A percentile compares a stretch with the other conserved stretches of the same genome.
Evolutionary conservation across 441 rosid genomes (phyloP).

Genomic region (Breynia disticha): DNA sequence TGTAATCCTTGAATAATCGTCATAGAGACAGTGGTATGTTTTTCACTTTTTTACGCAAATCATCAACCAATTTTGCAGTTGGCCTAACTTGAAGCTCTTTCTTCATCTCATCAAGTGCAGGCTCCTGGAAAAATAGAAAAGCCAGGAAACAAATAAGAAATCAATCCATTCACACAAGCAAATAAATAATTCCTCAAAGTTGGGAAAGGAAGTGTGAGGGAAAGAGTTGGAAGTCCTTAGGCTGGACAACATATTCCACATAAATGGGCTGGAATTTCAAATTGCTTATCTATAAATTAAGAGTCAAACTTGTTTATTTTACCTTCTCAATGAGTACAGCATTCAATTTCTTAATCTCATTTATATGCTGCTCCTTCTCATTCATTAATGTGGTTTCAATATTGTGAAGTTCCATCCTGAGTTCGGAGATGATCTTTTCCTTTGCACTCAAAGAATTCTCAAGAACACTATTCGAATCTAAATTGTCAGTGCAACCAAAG

Average conservation of each 20-base stretch:
- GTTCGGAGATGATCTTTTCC: slow-evolving; percentile 92
- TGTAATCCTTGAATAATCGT: too few species aligned
- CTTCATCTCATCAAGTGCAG: slow-evolving; percentile 78
- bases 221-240: too few species aligned
- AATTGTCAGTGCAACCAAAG: slow-evolving; percentile 47
- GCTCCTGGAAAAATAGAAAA: slow-evolving; percentile 41
- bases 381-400: slow-evolving; percentile 67
- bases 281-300: too few species aligned
- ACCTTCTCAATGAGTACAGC: slow-evolving; percentile 70
- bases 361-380: slow-evolving; percentile 82
- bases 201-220: background rate
- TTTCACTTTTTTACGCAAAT: slow-evolving; percentile 94
- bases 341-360: slow-evolving; percentile 76
- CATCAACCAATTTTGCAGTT: slow-evolving; percentile 85
- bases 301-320: slow-evolving; percentile 3
- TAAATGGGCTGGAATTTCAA: background rate
- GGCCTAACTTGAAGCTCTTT: slow-evolving; percentile 93
- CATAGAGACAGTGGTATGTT: too few species aligned
- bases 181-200: background rate
- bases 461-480: slow-evolving; percentile 71
- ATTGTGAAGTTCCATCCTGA: slow-evolving; percentile 86
- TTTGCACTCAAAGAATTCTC: slow-evolving; percentile 87
- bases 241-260: background rate
- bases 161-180: background rate
- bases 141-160: background rate